Conservation (phyloP, 768 basidiomycete genomes). For the Leucocoprinus birnbaumii region DNA sequence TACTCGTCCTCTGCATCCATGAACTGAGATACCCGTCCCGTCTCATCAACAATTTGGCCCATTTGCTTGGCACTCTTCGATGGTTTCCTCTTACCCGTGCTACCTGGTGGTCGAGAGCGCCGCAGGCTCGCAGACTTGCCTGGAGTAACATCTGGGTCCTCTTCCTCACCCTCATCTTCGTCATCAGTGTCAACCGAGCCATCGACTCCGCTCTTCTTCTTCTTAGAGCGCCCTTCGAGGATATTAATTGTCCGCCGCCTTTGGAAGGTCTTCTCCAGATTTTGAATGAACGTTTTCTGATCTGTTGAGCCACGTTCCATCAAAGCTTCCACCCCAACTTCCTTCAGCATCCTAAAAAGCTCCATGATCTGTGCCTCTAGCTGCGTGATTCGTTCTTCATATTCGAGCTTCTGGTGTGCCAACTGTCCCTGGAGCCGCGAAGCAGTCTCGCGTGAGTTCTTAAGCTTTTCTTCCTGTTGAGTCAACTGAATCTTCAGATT, state of each 20-base stretch:
- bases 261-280: constrained; percentile 79
- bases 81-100: constrained; percentile 25
- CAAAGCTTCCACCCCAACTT: constrained; percentile 76
- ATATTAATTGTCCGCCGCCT: constrained; percentile 81
- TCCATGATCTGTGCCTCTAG: constrained; percentile 93
- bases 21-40: constrained; percentile 73
- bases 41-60: constrained; percentile 35
- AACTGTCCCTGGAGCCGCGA: constrained; percentile 74
- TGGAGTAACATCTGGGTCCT: constrained; percentile 56
- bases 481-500: constrained; percentile 69
- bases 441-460: constrained; percentile 75
- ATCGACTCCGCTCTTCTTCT: constrained; percentile 24
- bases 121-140: constrained; percentile 44
- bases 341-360: constrained; percentile 89
- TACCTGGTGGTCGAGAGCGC: constrained; percentile 27
- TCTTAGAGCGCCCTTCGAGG: constrained; percentile 61
- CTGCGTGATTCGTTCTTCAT: constrained; percentile 85
- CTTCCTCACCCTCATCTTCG: constrained; percentile 34
- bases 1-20: constrained; percentile 87
- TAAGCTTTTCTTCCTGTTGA: constrained; percentile 74
- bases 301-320: constrained; percentile 72
- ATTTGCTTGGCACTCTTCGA: constrained; percentile 28
- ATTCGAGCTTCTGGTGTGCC: constrained; percentile 70
- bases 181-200: constrained; percentile 17
- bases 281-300: constrained; percentile 75